These are phyloP conservation scores for Paracamarosporium sp. DNA, from an alignment of 2,329 filamentous ascomycete genomes.

Conservation along the genomic window DNA sequence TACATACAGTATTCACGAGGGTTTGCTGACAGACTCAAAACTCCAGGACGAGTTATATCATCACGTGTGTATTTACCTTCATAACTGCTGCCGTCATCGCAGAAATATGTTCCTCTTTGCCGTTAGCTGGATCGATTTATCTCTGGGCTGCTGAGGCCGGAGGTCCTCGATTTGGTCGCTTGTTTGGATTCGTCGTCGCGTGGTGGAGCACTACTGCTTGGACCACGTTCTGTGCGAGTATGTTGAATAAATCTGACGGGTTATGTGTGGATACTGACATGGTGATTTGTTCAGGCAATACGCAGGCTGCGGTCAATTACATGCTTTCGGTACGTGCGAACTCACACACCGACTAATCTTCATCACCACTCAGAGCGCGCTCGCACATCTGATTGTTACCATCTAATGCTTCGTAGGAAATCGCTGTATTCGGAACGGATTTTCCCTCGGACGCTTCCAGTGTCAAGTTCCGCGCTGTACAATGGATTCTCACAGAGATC, in stretches of 20 bases:
- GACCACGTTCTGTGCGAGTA: neutral
- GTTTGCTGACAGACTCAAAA: neutral
- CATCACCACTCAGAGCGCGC: too few species aligned
- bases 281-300: too few species aligned
- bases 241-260: too few species aligned
- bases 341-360: too few species aligned
- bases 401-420: too few species aligned
- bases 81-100: neutral
- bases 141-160: neutral
- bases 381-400: too few species aligned
- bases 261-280: too few species aligned
- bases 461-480: neutral
- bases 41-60: neutral
- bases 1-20: too few species aligned
- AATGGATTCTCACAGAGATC: neutral
- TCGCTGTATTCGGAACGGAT: neutral
- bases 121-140: neutral
- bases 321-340: too few species aligned
- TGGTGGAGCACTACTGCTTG: neutral
- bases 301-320: neutral
- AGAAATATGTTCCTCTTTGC: neutral
- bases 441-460: neutral
- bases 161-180: neutral
- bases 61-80: neutral
- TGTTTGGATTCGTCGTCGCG: neutral